Conservation (phyloP, 176 grass and related monocot genomes). For the Areca catechu region DNA sequence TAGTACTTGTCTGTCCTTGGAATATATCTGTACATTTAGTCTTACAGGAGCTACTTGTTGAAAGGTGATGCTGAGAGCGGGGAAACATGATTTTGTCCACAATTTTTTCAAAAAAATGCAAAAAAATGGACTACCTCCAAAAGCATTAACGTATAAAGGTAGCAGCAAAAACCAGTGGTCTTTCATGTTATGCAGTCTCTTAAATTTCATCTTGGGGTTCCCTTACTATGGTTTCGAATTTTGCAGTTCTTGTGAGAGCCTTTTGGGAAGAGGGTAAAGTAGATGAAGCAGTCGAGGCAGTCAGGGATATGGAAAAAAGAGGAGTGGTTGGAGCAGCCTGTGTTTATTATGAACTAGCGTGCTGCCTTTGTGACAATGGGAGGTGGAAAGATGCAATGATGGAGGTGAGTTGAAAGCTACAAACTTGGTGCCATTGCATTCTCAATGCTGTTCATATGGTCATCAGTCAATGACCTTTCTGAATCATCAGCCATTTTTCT, state of each 20-base stretch:
- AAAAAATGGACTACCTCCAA: conserved; percentile 65
- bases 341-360: conserved; percentile 92
- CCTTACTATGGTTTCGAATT: conserved; percentile 23
- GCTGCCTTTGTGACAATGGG: conserved; percentile 80
- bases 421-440: not conserved
- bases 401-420: conserved; percentile 40
- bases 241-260: conserved; percentile 73
- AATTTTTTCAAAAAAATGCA: conserved; percentile 85
- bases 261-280: conserved; percentile 77
- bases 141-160: conserved; percentile 88
- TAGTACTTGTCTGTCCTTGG: not conserved
- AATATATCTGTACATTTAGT: conserved; percentile 18
- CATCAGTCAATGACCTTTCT: too few relatives aligned
- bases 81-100: conserved; percentile 75
- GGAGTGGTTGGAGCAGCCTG: conserved; percentile 68
- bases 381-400: conserved; percentile 84
- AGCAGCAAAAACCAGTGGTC: not conserved
- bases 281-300: conserved; percentile 66
- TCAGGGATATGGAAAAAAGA: conserved; percentile 82
- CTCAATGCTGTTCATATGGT: not conserved
- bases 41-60: conserved; percentile 40
- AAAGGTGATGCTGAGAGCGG: conserved; percentile 92
- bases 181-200: too few relatives aligned
- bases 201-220: not conserved
- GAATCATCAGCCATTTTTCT: too few relatives aligned